phyloP scores from a whole-genome alignment of 345 rosid genomes.

The Salix suchowensis region DNA sequence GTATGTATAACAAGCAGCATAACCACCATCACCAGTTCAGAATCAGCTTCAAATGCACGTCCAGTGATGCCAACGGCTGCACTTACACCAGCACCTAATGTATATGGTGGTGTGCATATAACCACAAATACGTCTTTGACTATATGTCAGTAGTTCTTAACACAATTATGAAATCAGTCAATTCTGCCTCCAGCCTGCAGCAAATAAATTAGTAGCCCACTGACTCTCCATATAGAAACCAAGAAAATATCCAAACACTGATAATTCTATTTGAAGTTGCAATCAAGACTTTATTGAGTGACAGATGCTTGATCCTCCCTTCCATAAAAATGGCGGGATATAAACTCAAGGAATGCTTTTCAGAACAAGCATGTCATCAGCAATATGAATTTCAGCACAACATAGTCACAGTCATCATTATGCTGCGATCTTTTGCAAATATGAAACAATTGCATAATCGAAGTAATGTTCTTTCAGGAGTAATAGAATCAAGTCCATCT shows the following conservation, averaged over 20 bases:
- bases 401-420: not conserved
- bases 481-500: not conserved
- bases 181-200: constrained; percentile 97
- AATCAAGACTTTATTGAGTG: not conserved
- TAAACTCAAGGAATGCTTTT: not conserved
- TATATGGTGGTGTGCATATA: constrained; percentile 70
- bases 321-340: not conserved
- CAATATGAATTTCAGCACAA: not conserved
- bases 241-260: no score
- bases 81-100: constrained; percentile 91
- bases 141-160: constrained; percentile 78
- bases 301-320: not conserved
- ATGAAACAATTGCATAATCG: not conserved
- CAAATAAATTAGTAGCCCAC: no score
- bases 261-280: not conserved
- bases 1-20: constrained; percentile 91
- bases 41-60: constrained; percentile 79
- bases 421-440: not conserved
- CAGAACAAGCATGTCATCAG: not conserved
- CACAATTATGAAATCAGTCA: constrained; percentile 87
- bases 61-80: constrained; percentile 84
- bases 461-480: not conserved
- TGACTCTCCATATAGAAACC: not conserved
- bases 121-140: no score
- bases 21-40: constrained; percentile 95